Evolutionary conservation across 1,139 yeast genomes (phyloP).

Genomic region (Nakaseomyces bracarensis): DNA sequence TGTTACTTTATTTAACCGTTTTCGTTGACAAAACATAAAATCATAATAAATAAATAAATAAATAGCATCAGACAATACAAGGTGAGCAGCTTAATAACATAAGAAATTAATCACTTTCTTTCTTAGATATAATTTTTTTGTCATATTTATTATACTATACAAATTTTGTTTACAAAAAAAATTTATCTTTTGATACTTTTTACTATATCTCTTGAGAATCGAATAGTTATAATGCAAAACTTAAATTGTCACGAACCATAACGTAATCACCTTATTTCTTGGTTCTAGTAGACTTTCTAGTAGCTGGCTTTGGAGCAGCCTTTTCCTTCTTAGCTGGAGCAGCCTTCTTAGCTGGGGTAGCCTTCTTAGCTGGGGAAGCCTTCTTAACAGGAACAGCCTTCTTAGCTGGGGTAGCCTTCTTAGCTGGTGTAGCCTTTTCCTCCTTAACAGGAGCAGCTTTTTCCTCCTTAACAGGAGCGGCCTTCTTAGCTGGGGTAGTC

Average conservation of each 20-base stretch:
- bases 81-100: no score
- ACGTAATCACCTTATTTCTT: slow-evolving; percentile 1
- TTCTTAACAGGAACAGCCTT: background rate
- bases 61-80: no score
- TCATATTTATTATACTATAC: no score
- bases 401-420: slow-evolving; percentile 1
- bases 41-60: no score
- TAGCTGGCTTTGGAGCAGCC: slow-evolving; percentile 1
- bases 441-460: background rate
- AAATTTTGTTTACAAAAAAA: no score
- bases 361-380: background rate
- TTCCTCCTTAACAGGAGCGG: background rate
- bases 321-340: slow-evolving; percentile 3
- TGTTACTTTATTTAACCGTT: no score
- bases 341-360: slow-evolving; percentile 1
- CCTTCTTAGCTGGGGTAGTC: slow-evolving; percentile 1
- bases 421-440: background rate
- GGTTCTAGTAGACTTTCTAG: slow-evolving; percentile 1
- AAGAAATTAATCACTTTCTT: no score
- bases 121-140: no score
- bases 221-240: background rate
- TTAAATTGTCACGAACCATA: background rate
- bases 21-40: no score
- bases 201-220: no score
- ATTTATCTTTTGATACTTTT: no score